These are phyloP conservation scores for Malus hybrid DNA, from an alignment of 331 rosid species.

Conservation along the genomic window DNA sequence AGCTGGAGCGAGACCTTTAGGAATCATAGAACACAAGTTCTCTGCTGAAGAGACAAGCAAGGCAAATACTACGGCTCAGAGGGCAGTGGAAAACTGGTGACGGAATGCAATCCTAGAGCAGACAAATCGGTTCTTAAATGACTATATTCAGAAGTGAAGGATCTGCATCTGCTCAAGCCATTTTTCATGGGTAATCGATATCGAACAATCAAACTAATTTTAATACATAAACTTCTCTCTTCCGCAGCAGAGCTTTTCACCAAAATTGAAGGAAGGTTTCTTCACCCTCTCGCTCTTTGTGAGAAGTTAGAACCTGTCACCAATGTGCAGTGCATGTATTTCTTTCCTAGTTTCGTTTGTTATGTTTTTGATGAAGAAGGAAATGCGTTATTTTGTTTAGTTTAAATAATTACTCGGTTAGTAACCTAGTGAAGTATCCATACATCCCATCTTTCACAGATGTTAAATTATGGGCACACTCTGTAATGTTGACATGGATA, in stretches of 20 bases:
- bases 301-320: neutral
- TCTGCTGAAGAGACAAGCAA: slow-evolving; percentile 56
- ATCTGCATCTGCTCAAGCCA: neutral
- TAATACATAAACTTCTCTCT: neutral
- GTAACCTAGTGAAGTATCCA: neutral
- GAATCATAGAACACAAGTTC: slow-evolving; percentile 77
- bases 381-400: neutral
- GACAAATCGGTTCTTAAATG: slow-evolving; percentile 33
- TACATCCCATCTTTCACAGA: neutral
- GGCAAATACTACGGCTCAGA: slow-evolving; percentile 50
- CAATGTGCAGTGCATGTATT: neutral
- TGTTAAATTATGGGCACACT: neutral
- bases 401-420: neutral
- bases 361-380: neutral
- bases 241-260: neutral
- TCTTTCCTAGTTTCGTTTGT: neutral
- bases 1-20: slow-evolving; percentile 83
- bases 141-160: slow-evolving; percentile 36
- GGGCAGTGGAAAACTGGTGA: slow-evolving; percentile 71
- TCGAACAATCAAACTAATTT: neutral
- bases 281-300: neutral
- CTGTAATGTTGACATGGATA: neutral
- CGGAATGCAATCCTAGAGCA: slow-evolving; percentile 38
- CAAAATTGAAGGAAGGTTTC: neutral
- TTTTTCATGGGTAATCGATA: neutral